Evolutionary conservation across 148 eudicot genomes (phyloP).

Genomic region (Beta vulgaris): DNA sequence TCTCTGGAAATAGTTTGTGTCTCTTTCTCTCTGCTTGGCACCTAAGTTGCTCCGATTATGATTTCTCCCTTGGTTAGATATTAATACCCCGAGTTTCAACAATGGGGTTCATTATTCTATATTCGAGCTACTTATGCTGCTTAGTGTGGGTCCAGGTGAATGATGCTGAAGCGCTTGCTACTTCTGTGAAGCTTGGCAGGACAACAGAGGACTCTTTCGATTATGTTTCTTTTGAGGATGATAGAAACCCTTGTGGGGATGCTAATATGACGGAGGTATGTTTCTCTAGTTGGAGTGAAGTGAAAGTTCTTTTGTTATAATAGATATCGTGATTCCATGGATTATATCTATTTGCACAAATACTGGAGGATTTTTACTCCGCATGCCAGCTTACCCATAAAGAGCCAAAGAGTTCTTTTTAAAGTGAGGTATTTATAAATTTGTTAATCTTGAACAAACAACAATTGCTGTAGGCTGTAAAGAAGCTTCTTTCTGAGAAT

Average conservation of each 20-base stretch:
- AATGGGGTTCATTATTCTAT: not conserved
- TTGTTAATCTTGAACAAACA: not conserved
- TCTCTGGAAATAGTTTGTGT: not conserved
- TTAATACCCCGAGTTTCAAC: not conserved
- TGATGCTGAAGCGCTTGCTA: constrained; percentile 22
- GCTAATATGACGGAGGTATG: constrained; percentile 49
- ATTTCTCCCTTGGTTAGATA: not conserved
- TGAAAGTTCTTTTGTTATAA: too few species aligned
- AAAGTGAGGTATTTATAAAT: not conserved
- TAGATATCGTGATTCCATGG: too few species aligned
- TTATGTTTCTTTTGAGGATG: constrained; percentile 29
- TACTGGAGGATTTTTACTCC: too few species aligned
- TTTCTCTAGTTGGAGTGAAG: too few species aligned
- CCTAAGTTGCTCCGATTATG: not conserved
- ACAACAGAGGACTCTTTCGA: constrained; percentile 17
- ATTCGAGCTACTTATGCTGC: constrained; percentile 1
- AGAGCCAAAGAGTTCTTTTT: too few species aligned
- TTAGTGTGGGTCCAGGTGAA: constrained; percentile 28
- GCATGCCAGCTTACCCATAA: too few species aligned
- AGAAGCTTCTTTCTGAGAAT: constrained; percentile 57
- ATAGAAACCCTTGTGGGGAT: constrained; percentile 30
- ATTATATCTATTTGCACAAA: too few species aligned
- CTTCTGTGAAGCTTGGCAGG: constrained; percentile 19
- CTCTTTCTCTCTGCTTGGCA: not conserved
- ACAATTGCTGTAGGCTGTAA: constrained; percentile 57